Evolutionary conservation across 305 asterid genomes (phyloP).

Genomic region (Solanum hybrid): DNA sequence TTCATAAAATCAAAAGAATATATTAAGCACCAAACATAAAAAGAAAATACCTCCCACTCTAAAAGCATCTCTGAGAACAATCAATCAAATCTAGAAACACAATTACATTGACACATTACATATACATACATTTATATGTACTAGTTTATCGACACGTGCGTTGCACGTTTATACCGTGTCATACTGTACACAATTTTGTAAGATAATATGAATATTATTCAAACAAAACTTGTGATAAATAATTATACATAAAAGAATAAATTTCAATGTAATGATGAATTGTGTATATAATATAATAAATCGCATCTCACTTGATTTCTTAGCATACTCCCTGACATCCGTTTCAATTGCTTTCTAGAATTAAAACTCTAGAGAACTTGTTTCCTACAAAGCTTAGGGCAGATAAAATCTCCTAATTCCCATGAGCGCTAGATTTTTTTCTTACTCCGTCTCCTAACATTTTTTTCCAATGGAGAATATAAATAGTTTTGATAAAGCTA

Average conservation of each 20-base stretch:
- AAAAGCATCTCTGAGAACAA: background rate
- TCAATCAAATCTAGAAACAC: background rate
- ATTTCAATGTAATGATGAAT: background rate
- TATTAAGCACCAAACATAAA: background rate
- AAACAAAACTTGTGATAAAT: background rate
- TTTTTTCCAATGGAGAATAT: background rate
- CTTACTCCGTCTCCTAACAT: background rate
- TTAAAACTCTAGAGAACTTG: background rate
- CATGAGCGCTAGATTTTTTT: background rate
- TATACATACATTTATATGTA: background rate
- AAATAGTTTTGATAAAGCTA: background rate
- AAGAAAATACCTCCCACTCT: background rate
- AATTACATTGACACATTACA: background rate
- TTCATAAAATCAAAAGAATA: background rate
- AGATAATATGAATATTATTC: background rate
- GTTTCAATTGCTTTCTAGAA: background rate
- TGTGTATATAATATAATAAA: background rate
- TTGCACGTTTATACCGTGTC: background rate
- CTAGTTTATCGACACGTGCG: background rate
- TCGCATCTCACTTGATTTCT: background rate
- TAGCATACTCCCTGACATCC: background rate
- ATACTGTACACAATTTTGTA: background rate
- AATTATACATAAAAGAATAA: background rate
- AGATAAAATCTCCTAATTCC: background rate
- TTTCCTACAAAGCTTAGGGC: background rate